Evolutionary conservation across 345 rosid genomes (phyloP).

Genomic region (Hevea brasiliensis): DNA sequence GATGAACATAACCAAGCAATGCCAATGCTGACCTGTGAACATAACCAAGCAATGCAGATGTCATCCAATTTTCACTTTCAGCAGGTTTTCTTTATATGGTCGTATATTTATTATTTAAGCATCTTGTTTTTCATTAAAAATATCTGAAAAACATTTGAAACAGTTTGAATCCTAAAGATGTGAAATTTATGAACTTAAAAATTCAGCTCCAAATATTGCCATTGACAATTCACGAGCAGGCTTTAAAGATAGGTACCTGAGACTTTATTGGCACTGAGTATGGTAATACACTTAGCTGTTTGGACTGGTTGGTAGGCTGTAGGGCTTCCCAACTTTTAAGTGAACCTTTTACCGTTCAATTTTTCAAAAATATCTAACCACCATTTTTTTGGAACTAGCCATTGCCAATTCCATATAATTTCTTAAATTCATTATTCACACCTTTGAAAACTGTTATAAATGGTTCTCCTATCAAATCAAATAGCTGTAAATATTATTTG

Average conservation of each 20-base stretch:
- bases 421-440: neutral
- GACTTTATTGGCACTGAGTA: neutral
- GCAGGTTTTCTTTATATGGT: conserved; percentile 7
- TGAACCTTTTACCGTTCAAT: neutral
- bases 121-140: neutral
- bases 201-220: too few relatives aligned
- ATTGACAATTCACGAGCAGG: too few relatives aligned
- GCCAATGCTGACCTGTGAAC: too few relatives aligned
- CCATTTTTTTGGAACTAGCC: neutral
- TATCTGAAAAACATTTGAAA: neutral
- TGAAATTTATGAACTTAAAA: conserved; percentile 1
- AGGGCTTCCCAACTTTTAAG: neutral
- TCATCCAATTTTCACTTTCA: conserved; percentile 20
- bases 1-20: neutral
- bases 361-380: neutral
- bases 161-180: neutral
- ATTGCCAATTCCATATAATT: neutral
- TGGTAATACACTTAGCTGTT: neutral
- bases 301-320: too few relatives aligned
- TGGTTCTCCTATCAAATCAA: too few relatives aligned
- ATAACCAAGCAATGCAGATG: conserved; percentile 22
- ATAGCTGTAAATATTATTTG: too few relatives aligned
- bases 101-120: neutral
- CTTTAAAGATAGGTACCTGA: too few relatives aligned
- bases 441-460: neutral